Conservation (phyloP, 2,329 filamentous ascomycete species). For the Penicillium olsonii region DNA sequence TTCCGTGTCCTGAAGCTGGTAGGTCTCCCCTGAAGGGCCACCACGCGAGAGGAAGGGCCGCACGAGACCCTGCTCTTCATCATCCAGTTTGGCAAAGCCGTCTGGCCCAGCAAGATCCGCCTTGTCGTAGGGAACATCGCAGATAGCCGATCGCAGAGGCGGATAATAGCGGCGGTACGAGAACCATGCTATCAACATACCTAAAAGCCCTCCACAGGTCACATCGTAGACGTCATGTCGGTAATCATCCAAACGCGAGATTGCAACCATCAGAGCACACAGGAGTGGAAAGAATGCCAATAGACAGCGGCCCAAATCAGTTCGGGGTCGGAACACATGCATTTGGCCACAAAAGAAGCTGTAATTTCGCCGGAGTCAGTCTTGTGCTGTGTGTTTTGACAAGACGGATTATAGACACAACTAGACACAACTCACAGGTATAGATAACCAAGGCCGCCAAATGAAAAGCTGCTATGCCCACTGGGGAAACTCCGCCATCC, state of each 20-base stretch:
- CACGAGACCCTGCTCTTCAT: conserved; percentile 33
- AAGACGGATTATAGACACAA: no score
- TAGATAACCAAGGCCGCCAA: conserved; percentile 62
- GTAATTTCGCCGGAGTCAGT: background rate
- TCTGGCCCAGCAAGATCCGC: conserved; percentile 22
- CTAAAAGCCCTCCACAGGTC: conserved; percentile 56
- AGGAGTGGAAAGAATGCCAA: conserved; percentile 58
- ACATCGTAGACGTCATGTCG: conserved; percentile 67
- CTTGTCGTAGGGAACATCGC: conserved; percentile 53
- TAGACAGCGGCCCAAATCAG: conserved; percentile 58
- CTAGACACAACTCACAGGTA: conserved; percentile 45
- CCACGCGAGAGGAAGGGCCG: conserved; percentile 15
- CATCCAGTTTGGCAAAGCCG: conserved; percentile 35
- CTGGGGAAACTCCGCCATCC: conserved; percentile 67
- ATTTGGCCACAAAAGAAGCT: conserved; percentile 57
- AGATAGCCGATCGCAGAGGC: conserved; percentile 50
- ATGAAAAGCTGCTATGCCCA: conserved; percentile 64
- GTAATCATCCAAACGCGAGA: conserved; percentile 64
- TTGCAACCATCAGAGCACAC: conserved; percentile 61
- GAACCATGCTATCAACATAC: conserved; percentile 57
- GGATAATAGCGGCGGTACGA: conserved; percentile 65
- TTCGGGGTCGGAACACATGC: conserved; percentile 59
- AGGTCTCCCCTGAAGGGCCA: conserved; percentile 23
- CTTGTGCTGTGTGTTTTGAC: no score
- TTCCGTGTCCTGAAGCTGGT: conserved; percentile 25